These are phyloP conservation scores for Fusarium goolgardi DNA, from an alignment of 2,329 filamentous ascomycete species.

Conservation along the genomic window DNA sequence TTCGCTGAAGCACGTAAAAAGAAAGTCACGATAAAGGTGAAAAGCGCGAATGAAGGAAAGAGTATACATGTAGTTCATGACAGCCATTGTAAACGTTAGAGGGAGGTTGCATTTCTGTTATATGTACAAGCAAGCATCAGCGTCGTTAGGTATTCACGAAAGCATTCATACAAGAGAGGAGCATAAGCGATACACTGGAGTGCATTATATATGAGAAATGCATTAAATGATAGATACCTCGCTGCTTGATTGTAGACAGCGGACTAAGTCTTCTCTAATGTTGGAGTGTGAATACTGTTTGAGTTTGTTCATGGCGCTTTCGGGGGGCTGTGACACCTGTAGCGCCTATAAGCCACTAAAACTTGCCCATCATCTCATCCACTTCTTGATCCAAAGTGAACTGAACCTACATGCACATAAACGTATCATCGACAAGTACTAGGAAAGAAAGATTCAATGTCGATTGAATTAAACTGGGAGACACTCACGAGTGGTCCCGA, in stretches of 20 bases:
- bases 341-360: constrained; percentile 21
- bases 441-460: constrained; percentile 69
- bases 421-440: not conserved
- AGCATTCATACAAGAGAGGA: constrained; percentile 23
- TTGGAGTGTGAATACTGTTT: not conserved
- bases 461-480: constrained; percentile 97
- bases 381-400: constrained; percentile 6
- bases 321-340: not conserved
- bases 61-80: constrained; percentile 6
- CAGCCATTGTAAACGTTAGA: constrained; percentile 12
- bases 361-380: constrained; percentile 24
- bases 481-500: constrained; percentile 90
- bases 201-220: constrained; percentile 14
- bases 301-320: not conserved
- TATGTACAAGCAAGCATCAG: constrained; percentile 27
- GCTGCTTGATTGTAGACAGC: not conserved
- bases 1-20: constrained; percentile 29
- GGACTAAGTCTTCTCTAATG: not conserved
- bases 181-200: constrained; percentile 2
- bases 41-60: constrained; percentile 7
- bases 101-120: constrained; percentile 26
- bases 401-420: not conserved
- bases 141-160: constrained; percentile 18
- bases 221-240: constrained; percentile 14
- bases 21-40: not conserved